Percentiles rank a stretch among this genome's conserved stretches.
Conservation (phyloP, 1,139 yeast species). For the Blastobotrys arbuscula region DNA sequence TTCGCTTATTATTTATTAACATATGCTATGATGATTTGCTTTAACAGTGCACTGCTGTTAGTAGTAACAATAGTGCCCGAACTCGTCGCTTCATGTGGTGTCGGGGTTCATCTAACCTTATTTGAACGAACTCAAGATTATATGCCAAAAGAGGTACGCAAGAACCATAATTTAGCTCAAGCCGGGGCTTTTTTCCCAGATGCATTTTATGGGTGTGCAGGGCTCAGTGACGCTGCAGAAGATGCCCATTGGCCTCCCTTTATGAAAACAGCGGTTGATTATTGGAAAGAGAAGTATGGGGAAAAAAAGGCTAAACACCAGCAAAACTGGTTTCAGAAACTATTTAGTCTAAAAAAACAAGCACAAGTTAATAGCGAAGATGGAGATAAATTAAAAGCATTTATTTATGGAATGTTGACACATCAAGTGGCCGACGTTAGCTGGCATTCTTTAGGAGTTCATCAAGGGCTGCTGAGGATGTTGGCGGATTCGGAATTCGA, state of each 20-base stretch:
- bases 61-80: not conserved
- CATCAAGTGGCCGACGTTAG: slow-evolving; percentile 57
- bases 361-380: not conserved
- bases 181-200: slow-evolving; percentile 63
- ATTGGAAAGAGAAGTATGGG: slow-evolving; percentile 36
- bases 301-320: not conserved
- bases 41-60: not conserved
- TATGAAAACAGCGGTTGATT: slow-evolving; percentile 39
- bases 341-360: not conserved
- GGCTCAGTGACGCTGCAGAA: slow-evolving; percentile 48
- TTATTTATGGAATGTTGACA: slow-evolving; percentile 47
- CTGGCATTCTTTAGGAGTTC: slow-evolving; percentile 55
- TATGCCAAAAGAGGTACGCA: slow-evolving; percentile 31
- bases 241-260: slow-evolving; percentile 64
- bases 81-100: slow-evolving; percentile 9
- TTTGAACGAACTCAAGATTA: slow-evolving; percentile 34
- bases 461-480: slow-evolving; percentile 47
- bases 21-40: not conserved
- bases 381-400: slow-evolving; percentile 38
- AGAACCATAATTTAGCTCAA: slow-evolving; percentile 25
- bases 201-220: slow-evolving; percentile 52
- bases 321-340: slow-evolving; percentile 1
- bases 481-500: slow-evolving; percentile 46
- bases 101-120: slow-evolving; percentile 39
- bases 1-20: too few relatives aligned